A percentile compares a stretch with the other conserved stretches of the same genome.
Conservation (phyloP, 495 filamentous ascomycete species). For the Penicillium paradoxum region DNA sequence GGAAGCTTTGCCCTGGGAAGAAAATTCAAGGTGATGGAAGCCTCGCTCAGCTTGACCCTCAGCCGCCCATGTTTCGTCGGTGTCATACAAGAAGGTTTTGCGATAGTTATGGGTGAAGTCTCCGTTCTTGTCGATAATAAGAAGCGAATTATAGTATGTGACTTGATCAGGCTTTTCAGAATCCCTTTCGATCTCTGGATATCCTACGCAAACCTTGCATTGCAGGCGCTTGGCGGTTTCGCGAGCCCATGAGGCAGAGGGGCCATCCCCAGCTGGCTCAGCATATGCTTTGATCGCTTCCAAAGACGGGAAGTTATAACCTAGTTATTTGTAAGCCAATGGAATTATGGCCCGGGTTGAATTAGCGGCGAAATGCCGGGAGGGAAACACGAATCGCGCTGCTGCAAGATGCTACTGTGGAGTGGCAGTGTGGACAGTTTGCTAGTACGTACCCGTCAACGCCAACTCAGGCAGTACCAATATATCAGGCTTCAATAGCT, state of each 20-base stretch:
- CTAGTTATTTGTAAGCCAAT: constrained; percentile 34
- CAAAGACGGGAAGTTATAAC: constrained; percentile 85
- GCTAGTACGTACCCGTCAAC: constrained; percentile 64
- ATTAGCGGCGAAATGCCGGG: no score
- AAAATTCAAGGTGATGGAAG: constrained; percentile 34
- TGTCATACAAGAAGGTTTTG: constrained; percentile 85
- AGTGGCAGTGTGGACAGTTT: neutral
- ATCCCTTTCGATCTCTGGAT: constrained; percentile 61
- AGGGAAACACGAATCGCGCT: no score
- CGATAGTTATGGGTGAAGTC: constrained; percentile 76
- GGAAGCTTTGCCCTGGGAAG: neutral
- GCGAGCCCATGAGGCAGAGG: constrained; percentile 74
- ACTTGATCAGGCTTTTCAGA: constrained; percentile 15
- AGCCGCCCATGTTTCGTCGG: constrained; percentile 84
- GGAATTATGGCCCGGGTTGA: no score
- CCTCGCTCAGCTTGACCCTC: constrained; percentile 63
- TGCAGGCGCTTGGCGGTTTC: constrained; percentile 63
- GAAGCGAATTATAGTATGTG: constrained; percentile 72
- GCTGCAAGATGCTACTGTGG: neutral
- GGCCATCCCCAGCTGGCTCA: constrained; percentile 71
- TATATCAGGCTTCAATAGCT: constrained; percentile 43
- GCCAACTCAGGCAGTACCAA: constrained; percentile 85
- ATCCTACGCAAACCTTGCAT: constrained; percentile 84
- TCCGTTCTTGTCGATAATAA: constrained; percentile 71
- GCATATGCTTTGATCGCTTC: constrained; percentile 72